Percentiles rank a stretch among this genome's conserved stretches.
phyloP scores from a whole-genome alignment of 2,329 filamentous ascomycete species.

The Epichloe elymi region DNA sequence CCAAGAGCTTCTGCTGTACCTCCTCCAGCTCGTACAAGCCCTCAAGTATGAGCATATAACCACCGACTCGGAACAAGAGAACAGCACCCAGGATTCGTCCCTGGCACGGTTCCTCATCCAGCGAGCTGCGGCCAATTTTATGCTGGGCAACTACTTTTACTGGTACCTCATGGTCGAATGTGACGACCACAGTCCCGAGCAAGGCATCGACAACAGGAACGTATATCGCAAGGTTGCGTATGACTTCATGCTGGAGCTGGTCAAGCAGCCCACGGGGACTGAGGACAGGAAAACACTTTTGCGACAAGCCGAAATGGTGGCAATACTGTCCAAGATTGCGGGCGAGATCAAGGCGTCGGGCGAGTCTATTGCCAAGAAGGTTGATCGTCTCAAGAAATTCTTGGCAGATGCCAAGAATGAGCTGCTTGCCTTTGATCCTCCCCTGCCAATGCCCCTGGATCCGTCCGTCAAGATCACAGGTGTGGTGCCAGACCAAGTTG shows the following conservation, averaged over 20 bases:
- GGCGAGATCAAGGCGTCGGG: constrained; percentile 74
- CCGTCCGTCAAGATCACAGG: constrained; percentile 69
- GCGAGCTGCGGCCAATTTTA: constrained; percentile 76
- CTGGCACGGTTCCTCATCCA: constrained; percentile 81
- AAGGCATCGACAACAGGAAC: constrained; percentile 61
- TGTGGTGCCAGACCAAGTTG: constrained; percentile 69
- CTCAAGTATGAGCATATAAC: constrained; percentile 82
- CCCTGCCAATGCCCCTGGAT: constrained; percentile 78
- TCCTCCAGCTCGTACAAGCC: constrained; percentile 89
- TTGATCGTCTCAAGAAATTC: constrained; percentile 72
- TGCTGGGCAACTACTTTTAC: constrained; percentile 86
- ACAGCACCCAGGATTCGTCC: constrained; percentile 60
- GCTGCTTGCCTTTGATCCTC: constrained; percentile 67
- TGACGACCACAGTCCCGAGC: constrained; percentile 67
- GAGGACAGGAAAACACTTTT: constrained; percentile 65
- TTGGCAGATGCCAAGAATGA: constrained; percentile 86
- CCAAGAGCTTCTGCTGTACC: constrained; percentile 77
- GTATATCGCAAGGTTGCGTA: constrained; percentile 90
- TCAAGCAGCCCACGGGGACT: constrained; percentile 54
- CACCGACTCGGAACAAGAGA: constrained; percentile 40
- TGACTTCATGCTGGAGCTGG: constrained; percentile 85
- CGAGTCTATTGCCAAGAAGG: constrained; percentile 66
- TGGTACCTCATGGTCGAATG: constrained; percentile 99
- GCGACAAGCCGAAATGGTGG: constrained; percentile 80
- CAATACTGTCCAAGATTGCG: constrained; percentile 76